Conservation (phyloP, 164 flowering plant genomes). For the Warburgia ugandensis region DNA sequence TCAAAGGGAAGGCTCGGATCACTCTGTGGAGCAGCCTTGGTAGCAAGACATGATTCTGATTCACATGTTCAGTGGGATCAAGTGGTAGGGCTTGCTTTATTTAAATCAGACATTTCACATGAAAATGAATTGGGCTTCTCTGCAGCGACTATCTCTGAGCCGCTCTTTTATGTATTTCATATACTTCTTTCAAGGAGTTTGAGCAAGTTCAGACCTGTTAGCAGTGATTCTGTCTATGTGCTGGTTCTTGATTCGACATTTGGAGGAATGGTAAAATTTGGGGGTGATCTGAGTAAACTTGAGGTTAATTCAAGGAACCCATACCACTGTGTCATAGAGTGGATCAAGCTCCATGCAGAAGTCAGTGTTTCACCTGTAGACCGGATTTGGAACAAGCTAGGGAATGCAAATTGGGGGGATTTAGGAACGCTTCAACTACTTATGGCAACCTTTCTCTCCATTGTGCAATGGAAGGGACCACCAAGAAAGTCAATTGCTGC, state of each 20-base stretch:
- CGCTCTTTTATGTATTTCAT: conserved; percentile 56
- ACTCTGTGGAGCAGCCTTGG: conserved; percentile 49
- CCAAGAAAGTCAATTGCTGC: conserved; percentile 60
- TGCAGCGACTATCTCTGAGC: conserved; percentile 39
- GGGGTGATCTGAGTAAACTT: conserved; percentile 59
- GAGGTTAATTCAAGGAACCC: conserved; percentile 44
- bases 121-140: conserved; percentile 43
- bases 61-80: conserved; percentile 45
- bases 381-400: conserved; percentile 78
- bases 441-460: conserved; percentile 64
- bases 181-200: conserved; percentile 47
- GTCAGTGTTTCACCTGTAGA: conserved; percentile 57
- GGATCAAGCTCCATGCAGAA: conserved; percentile 56
- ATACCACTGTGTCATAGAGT: conserved; percentile 47
- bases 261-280: conserved; percentile 67
- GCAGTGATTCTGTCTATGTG: conserved; percentile 34
- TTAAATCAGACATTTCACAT: conserved; percentile 34
- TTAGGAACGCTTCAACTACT: conserved; percentile 62
- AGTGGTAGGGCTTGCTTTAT: conserved; percentile 41
- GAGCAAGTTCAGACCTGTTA: conserved; percentile 29
- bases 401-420: conserved; percentile 87
- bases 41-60: conserved; percentile 31
- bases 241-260: conserved; percentile 55
- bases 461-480: conserved; percentile 55
- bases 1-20: conserved; percentile 39